Conservation (phyloP, 2,329 filamentous ascomycete genomes). For the Epichloe baconii region DNA sequence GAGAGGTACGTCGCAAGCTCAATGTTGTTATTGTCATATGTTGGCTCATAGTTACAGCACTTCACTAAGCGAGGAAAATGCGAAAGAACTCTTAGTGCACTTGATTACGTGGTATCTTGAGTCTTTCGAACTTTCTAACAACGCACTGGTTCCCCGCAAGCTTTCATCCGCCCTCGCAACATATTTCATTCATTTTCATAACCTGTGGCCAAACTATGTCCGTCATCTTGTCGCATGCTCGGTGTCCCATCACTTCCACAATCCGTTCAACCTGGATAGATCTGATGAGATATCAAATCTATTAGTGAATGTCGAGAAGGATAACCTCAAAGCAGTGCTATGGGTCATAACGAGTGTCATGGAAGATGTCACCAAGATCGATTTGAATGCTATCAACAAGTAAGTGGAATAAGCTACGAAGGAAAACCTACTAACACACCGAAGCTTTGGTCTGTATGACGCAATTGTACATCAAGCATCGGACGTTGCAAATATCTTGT, state of each 20-base stretch:
- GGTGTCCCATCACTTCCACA: conserved; percentile 16
- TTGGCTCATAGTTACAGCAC: conserved; percentile 19
- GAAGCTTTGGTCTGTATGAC: conserved; percentile 25
- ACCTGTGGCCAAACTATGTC: conserved; percentile 53
- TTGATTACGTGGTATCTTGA: conserved; percentile 50
- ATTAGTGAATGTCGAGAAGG: conserved; percentile 33
- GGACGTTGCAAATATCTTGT: conserved; percentile 29
- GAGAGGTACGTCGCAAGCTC: conserved; percentile 39
- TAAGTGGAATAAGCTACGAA: conserved; percentile 16
- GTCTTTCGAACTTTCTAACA: conserved; percentile 37
- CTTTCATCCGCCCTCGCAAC: conserved; percentile 65
- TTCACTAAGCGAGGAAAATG: conserved; percentile 42
- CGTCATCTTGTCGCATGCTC: conserved; percentile 47
- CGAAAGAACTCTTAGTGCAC: conserved; percentile 44
- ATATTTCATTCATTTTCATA: conserved; percentile 59
- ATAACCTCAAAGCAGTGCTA: conserved; percentile 40
- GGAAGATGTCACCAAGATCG: conserved; percentile 40
- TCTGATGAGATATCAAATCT: conserved; percentile 29
- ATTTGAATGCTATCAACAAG: conserved; percentile 46
- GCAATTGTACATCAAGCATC: conserved; percentile 26
- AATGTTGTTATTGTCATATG: conserved; percentile 12
- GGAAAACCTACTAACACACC: conserved; percentile 3
- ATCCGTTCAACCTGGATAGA: conserved; percentile 11
- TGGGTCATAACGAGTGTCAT: conserved; percentile 42
- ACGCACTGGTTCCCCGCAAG: conserved; percentile 55